A percentile compares a stretch with the other conserved stretches of the same genome.
These are phyloP conservation scores for Argentina anserina DNA, from an alignment of 306 rosid genomes.

Conservation along the genomic window DNA sequence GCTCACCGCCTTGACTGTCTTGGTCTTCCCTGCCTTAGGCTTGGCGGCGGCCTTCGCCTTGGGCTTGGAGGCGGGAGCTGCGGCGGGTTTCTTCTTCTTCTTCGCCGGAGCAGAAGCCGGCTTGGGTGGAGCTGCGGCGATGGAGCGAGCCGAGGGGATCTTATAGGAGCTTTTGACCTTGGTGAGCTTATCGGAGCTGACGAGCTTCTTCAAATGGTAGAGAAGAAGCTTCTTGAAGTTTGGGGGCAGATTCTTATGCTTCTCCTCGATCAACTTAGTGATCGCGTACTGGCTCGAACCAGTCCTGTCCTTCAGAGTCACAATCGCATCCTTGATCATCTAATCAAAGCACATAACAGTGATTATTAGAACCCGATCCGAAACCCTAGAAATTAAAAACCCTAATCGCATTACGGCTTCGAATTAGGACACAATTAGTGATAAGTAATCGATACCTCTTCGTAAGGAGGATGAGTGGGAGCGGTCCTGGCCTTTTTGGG, in stretches of 20 bases:
- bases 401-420: neutral
- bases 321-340: slow-evolving; percentile 87
- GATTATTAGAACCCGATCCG: neutral
- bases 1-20: neutral
- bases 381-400: neutral
- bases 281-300: slow-evolving; percentile 96
- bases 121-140: slow-evolving; percentile 8
- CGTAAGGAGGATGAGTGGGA: slow-evolving; percentile 63
- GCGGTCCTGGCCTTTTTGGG: slow-evolving; percentile 44
- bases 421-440: neutral
- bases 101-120: slow-evolving; percentile 25
- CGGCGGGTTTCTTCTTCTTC: slow-evolving; percentile 51
- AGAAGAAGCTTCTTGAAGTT: slow-evolving; percentile 72
- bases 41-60: slow-evolving; percentile 25
- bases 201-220: slow-evolving; percentile 64
- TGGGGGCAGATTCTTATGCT: slow-evolving; percentile 60
- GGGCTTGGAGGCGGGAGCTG: slow-evolving; percentile 37
- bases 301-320: slow-evolving; percentile 60
- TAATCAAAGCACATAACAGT: neutral
- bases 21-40: slow-evolving; percentile 13
- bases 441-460: slow-evolving; percentile 69
- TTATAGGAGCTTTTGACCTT: slow-evolving; percentile 81
- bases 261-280: slow-evolving; percentile 65
- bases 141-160: slow-evolving; percentile 30
- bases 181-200: slow-evolving; percentile 53